Conservation (phyloP, 179 eudicot species). For the Kewa caespitosa region DNA sequence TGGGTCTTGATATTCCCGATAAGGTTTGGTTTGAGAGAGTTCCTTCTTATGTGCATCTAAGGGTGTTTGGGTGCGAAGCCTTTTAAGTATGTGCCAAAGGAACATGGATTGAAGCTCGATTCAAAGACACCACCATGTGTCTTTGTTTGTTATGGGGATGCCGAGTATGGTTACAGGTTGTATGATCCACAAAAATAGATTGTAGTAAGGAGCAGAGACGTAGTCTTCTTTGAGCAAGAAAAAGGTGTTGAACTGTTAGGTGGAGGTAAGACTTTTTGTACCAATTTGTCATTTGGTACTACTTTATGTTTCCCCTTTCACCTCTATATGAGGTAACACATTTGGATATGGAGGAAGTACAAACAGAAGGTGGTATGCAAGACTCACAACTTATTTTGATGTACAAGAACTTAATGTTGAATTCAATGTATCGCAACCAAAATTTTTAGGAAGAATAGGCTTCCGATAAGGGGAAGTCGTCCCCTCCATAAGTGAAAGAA, state of each 20-base stretch:
- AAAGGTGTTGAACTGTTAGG: background rate
- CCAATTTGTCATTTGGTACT: background rate
- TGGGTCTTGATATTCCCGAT: background rate
- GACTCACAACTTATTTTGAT: background rate
- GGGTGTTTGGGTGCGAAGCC: background rate
- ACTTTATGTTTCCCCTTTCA: background rate
- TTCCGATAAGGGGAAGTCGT: background rate
- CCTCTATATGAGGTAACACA: background rate
- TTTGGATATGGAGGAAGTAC: too few species aligned
- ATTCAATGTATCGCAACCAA: background rate
- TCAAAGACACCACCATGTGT: background rate
- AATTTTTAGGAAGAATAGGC: background rate
- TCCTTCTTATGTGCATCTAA: background rate
- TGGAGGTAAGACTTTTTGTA: background rate
- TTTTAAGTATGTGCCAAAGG: background rate
- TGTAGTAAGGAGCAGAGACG: background rate
- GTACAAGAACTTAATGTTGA: background rate
- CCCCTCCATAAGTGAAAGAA: background rate
- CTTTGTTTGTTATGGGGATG: background rate
- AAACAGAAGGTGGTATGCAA: background rate
- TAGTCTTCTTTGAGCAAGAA: slow-evolving; percentile 3
- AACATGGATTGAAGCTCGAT: background rate
- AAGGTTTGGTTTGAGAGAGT: background rate
- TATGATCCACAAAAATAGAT: background rate
- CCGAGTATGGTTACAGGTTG: background rate